Base-by-base conservation (phyloP, 75 land plant genomes). In the Cryptomeria japonica region DNA sequence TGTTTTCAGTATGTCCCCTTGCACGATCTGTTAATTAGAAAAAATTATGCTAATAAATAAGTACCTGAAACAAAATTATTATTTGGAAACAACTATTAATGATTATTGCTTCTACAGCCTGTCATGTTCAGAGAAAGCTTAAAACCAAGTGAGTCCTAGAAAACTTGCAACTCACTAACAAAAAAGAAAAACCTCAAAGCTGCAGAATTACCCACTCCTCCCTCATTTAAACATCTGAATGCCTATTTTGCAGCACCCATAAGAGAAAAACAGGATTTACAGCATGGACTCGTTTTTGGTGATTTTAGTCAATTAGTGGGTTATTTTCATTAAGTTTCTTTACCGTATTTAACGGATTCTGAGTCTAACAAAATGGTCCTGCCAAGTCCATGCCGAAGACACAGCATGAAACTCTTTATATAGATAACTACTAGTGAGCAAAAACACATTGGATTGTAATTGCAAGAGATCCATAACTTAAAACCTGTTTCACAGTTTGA, bases 1-100 rank as follows among this genome's bases (percentile, higher is more conserved):
- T 15, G 93, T 86, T 91, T 91, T 91, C 91, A 96, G 49, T 28
- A 93, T 92, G 86, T 96, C 94, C 72, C 88, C 92, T 16, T 28
- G 64, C 34, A 92, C 88, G 16, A 92, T 86, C 93, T 92, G 86
- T 36, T 5, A 38, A 75, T 32, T 75, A 34, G 15, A 12, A 75
- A 75, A 75, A 75, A 34, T 0, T 32, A 75, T 14, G 34, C 37
- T 75, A 14, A 31, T 11, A 12, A 75, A 25, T 75, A 32, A 31
- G 37, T 10, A 14, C 32, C 34, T 75, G n/a, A 12, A 12, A 34
- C 34, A 34, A 12, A 2, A 75, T 34, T 9, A 31, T 28, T 28
- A 64, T 25, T 64, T 64, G 31, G 9, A 25, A 64, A 25, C n/a
- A 22, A 25, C 28, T 25, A 64, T 6, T 28, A 64, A 64, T 64